Evolutionary conservation across 352 stramenopile genomes (phyloP), one percentile per base, ranked within the genome.

Genomic region (Phytopythium aichiense): DNA sequence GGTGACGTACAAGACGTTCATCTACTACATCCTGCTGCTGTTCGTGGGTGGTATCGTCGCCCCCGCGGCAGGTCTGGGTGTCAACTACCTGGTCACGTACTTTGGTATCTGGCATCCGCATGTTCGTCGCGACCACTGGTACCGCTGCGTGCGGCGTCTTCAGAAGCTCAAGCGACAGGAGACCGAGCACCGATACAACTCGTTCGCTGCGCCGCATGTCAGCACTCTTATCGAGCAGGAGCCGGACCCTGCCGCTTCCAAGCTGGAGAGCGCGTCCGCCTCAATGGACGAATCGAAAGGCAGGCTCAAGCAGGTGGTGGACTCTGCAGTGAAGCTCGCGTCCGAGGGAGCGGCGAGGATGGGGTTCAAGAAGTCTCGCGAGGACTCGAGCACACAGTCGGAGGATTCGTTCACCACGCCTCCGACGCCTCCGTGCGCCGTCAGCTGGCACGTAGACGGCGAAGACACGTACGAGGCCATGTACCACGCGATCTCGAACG

Each of bases 401-500:
- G 70, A 77, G 31, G 77, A 81, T 18, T 87, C 76, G 12, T 83
- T 88, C 33, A 70, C 79, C 20, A 55, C 71, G 2, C 67, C 73
- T 37, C 60, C 66, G 8, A 70, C 77, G 11, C 68, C 73, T 12
- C 81, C 84, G 25, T 81, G 79, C 28, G 73, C 83, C 59, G 71
- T 95, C 9, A 89, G 83, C 30, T 96, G 87, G 87, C 84, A 92
- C 66, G 87, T 96, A 20, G 87, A 96, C 64, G 87, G 75, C 23
- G 81, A 96, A 76, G 83, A 94, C 60, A 93, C 87, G 16, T 96
- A 93, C 56, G 77, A 74, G 53, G 85, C 88, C 12, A 93, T 97
- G 74, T 89, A 83, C 61, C 80, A 93, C 42, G 89, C 89, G n/a
- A 89, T 97, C 56, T 78, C 72, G 11, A 81, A 79, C 35, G 90